These are phyloP conservation scores for Aspergillus ruber DNA, from an alignment of 2,329 filamentous ascomycete genomes.

Conservation along the genomic window DNA sequence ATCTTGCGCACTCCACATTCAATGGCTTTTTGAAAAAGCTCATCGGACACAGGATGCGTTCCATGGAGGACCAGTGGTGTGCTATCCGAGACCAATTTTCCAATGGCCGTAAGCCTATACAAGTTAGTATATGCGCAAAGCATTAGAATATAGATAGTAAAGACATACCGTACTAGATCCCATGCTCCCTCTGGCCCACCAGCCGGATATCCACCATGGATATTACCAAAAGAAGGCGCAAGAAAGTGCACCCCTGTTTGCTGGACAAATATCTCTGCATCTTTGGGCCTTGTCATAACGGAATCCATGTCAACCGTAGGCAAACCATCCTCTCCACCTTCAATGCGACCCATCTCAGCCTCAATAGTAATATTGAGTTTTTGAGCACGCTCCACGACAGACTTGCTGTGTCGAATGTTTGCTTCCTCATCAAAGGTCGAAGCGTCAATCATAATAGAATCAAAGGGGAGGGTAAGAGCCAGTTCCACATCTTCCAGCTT, in stretches of 20 bases:
- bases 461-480: slow-evolving; percentile 54
- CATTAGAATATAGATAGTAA: no score
- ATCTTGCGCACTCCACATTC: slow-evolving; percentile 16
- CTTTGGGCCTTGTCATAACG: slow-evolving; percentile 57
- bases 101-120: slow-evolving; percentile 8
- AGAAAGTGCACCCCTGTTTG: slow-evolving; percentile 62
- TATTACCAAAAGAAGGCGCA: slow-evolving; percentile 46
- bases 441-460: slow-evolving; percentile 69
- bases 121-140: no score
- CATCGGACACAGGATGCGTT: slow-evolving; percentile 16
- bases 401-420: slow-evolving; percentile 57
- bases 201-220: slow-evolving; percentile 19
- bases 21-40: slow-evolving; percentile 11
- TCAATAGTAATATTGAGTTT: slow-evolving; percentile 51
- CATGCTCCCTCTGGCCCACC: slow-evolving; percentile 9
- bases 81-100: background rate
- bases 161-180: slow-evolving; percentile 5
- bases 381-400: slow-evolving; percentile 34
- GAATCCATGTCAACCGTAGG: slow-evolving; percentile 56
- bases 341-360: slow-evolving; percentile 61
- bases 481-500: slow-evolving; percentile 46
- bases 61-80: slow-evolving; percentile 16
- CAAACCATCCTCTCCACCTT: slow-evolving; percentile 65
- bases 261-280: slow-evolving; percentile 58
- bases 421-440: slow-evolving; percentile 60